Conservation (phyloP, 768 basidiomycete genomes). For the Termitomyces sp. region DNA sequence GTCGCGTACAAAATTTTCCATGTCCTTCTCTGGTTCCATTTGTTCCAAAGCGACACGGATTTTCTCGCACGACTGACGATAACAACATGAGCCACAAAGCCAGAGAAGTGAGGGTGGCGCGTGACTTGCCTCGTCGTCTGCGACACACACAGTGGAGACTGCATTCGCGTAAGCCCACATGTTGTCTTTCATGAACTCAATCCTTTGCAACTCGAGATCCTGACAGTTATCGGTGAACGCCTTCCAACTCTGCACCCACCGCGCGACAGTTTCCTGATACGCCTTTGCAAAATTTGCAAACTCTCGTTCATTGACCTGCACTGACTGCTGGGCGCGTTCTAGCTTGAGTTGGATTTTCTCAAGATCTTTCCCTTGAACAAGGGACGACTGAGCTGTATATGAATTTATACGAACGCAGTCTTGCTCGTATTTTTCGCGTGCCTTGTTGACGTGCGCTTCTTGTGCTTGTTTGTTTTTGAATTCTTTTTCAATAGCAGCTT, state of each 20-base stretch:
- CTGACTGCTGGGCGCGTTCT: constrained; percentile 87
- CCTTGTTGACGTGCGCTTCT: constrained; percentile 80
- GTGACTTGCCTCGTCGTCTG: constrained; percentile 82
- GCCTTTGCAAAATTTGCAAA: constrained; percentile 83
- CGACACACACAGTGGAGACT: constrained; percentile 92
- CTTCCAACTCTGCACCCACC: constrained; percentile 96
- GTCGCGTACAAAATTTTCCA: constrained; percentile 83
- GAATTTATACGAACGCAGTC: constrained; percentile 94
- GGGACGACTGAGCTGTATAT: constrained; percentile 84
- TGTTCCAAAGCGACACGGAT: constrained; percentile 83
- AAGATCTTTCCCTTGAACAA: constrained; percentile 90
- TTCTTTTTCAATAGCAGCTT: constrained; percentile 79
- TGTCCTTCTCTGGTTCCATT: constrained; percentile 82
- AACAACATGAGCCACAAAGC: constrained; percentile 1
- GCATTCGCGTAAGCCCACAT: constrained; percentile 96
- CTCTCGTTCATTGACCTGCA: constrained; percentile 87
- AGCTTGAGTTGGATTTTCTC: constrained; percentile 87
- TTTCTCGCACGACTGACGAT: constrained; percentile 80
- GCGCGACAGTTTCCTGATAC: constrained; percentile 68
- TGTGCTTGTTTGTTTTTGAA: constrained; percentile 88
- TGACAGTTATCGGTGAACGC: constrained; percentile 91
- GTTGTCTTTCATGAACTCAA: constrained; percentile 92
- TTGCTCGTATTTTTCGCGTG: constrained; percentile 88
- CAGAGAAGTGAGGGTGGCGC: neutral
- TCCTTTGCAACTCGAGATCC: constrained; percentile 92